Evolutionary conservation across 345 rosid genomes (phyloP).

Genomic region (Populus ilicifolia): DNA sequence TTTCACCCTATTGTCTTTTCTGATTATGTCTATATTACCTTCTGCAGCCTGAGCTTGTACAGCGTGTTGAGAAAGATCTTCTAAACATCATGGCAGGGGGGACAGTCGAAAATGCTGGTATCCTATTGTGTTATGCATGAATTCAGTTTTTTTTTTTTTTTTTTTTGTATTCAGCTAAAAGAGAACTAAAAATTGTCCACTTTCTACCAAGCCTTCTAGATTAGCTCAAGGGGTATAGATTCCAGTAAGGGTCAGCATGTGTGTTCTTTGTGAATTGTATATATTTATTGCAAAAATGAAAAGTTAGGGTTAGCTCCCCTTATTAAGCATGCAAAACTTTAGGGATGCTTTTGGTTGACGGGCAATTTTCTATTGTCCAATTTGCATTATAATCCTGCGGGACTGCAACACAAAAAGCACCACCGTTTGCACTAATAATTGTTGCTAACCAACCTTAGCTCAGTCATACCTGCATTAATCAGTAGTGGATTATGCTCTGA

Average conservation of each 20-base stretch:
- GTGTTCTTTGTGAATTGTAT: neutral
- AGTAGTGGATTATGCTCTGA: neutral
- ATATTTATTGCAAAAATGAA: neutral
- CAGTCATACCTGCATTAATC: neutral
- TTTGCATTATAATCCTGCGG: neutral
- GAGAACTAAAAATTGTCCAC: neutral
- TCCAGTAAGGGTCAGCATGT: neutral
- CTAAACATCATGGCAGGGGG: conserved; percentile 87
- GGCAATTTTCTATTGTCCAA: neutral
- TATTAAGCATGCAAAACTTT: neutral
- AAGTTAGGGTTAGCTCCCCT: neutral
- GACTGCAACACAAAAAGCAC: neutral
- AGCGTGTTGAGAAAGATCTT: conserved; percentile 80
- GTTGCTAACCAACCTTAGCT: neutral
- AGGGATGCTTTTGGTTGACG: neutral
- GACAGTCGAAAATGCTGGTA: conserved; percentile 70
- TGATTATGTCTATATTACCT: conserved; percentile 16
- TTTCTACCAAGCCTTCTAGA: neutral
- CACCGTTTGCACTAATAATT: neutral
- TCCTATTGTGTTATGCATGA: conserved; percentile 33
- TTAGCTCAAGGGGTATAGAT: neutral
- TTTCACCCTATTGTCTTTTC: neutral
- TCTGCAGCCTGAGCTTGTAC: conserved; percentile 96
- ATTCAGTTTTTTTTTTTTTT: neutral
- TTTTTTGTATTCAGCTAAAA: neutral